Conservation (phyloP, 2,329 filamentous ascomycete species). For the Apiospora saccharicola region DNA sequence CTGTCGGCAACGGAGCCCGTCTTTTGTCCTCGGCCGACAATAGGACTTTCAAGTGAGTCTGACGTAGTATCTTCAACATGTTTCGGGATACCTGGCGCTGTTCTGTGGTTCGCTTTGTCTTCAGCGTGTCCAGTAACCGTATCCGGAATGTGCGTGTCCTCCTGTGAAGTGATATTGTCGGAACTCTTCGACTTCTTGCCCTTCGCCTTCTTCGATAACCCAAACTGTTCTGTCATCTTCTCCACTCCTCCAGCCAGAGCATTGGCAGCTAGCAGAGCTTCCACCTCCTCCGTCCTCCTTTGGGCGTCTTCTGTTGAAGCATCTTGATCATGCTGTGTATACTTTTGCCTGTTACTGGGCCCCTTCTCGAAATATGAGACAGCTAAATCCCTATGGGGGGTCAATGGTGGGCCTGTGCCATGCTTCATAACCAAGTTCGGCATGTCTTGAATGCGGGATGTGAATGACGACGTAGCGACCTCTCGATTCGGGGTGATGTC, state of each 20-base stretch:
- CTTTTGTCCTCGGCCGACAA: slow-evolving; percentile 25
- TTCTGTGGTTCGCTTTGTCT: slow-evolving; percentile 36
- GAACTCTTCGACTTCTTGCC: slow-evolving; percentile 46
- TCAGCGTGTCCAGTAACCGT: slow-evolving; percentile 36
- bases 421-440: neutral
- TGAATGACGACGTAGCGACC: no score
- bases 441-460: slow-evolving; percentile 2
- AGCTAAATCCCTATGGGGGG: slow-evolving; percentile 22
- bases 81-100: slow-evolving; percentile 26
- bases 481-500: neutral
- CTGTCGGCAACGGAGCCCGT: neutral
- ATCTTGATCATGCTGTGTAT: neutral
- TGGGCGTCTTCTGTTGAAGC: slow-evolving; percentile 25
- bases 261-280: slow-evolving; percentile 26
- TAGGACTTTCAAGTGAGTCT: slow-evolving; percentile 28
- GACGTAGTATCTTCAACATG: slow-evolving; percentile 25
- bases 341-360: neutral
- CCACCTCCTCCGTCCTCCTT: neutral
- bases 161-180: slow-evolving; percentile 47
- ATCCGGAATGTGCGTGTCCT: slow-evolving; percentile 44
- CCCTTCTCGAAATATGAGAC: slow-evolving; percentile 32
- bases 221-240: slow-evolving; percentile 46
- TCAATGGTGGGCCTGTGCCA: neutral
- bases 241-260: slow-evolving; percentile 42
- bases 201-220: slow-evolving; percentile 44